Evolutionary conservation across 257 asterid genomes (phyloP).

Genomic region (Lithospermum erythrorhizon): DNA sequence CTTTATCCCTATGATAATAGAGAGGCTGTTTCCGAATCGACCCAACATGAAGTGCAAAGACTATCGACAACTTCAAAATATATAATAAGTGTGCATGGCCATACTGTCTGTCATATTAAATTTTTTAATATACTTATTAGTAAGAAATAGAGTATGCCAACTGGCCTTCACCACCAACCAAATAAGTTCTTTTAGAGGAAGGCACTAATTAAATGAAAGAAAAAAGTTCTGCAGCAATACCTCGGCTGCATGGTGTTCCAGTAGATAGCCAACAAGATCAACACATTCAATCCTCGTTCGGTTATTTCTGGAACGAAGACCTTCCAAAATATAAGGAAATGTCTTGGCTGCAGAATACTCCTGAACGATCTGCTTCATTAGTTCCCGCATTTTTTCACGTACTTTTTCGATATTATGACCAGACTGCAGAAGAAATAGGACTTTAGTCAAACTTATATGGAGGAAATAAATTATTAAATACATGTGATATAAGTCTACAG

Average conservation of each 20-base stretch:
- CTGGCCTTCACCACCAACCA: not conserved
- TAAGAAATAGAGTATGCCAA: not conserved
- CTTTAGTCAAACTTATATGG: too few relatives aligned
- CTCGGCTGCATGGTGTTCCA: conserved; percentile 86
- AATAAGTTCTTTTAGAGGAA: not conserved
- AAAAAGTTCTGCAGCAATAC: conserved; percentile 21
- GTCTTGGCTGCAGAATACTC: conserved; percentile 79
- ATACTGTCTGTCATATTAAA: too few relatives aligned
- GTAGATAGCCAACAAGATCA: conserved; percentile 85
- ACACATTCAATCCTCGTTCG: conserved; percentile 90
- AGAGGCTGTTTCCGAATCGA: too few relatives aligned
- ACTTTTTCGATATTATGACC: conserved; percentile 95
- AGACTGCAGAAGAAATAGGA: conserved; percentile 40
- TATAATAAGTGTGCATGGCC: too few relatives aligned
- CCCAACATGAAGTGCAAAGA: too few relatives aligned
- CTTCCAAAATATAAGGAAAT: conserved; percentile 88
- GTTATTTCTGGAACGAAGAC: conserved; percentile 89
- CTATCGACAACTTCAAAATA: too few relatives aligned
- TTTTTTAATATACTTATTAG: too few relatives aligned
- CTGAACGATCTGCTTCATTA: conserved; percentile 66
- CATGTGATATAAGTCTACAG: not conserved
- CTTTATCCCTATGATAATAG: too few relatives aligned
- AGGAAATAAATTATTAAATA: too few relatives aligned
- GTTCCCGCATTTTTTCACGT: conserved; percentile 89
- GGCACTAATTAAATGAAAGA: not conserved